Percentiles rank a stretch among this genome's conserved stretches.
Evolutionary conservation across 2,329 filamentous ascomycete genomes (phyloP).

Genomic region (Fusarium siculi): DNA sequence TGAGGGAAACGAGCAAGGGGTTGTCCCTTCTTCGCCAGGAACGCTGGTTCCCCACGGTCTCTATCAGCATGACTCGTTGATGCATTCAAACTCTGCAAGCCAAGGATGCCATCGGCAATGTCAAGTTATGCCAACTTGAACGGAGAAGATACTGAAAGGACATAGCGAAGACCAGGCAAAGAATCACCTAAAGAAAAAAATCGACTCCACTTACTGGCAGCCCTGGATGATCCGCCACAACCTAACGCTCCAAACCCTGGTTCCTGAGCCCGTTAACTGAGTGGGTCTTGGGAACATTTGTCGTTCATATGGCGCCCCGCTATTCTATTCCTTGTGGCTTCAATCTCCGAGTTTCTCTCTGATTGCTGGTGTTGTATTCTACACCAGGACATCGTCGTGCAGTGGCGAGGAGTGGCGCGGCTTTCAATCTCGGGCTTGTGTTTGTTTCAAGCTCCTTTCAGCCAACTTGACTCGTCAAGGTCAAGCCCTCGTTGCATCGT

Average conservation of each 20-base stretch:
- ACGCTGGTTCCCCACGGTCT: background rate
- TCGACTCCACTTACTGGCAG: conserved; percentile 2
- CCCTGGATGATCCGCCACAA: conserved; percentile 30
- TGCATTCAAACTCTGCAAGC: conserved; percentile 3
- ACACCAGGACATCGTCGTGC: background rate
- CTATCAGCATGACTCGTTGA: conserved; percentile 9
- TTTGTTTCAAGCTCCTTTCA: background rate
- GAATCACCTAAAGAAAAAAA: background rate
- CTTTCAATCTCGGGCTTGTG: background rate
- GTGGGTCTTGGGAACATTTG: conserved; percentile 22
- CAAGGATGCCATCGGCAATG: conserved; percentile 1
- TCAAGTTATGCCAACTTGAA: conserved; percentile 1
- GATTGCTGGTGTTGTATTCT: conserved; percentile 7
- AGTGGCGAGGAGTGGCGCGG: background rate
- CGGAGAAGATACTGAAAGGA: background rate
- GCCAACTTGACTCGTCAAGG: conserved; percentile 16
- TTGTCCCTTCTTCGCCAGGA: background rate
- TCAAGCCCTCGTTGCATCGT: conserved; percentile 6
- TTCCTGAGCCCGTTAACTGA: conserved; percentile 28
- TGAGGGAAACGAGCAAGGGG: background rate
- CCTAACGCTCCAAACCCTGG: conserved; percentile 10
- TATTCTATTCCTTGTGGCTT: conserved; percentile 16
- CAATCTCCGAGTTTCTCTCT: conserved; percentile 24
- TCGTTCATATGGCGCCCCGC: conserved; percentile 36
- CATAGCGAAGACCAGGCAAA: background rate